These are phyloP conservation scores for Skeletonema menzelii DNA, from an alignment of 108 stramenopile species.

Conservation along the genomic window DNA sequence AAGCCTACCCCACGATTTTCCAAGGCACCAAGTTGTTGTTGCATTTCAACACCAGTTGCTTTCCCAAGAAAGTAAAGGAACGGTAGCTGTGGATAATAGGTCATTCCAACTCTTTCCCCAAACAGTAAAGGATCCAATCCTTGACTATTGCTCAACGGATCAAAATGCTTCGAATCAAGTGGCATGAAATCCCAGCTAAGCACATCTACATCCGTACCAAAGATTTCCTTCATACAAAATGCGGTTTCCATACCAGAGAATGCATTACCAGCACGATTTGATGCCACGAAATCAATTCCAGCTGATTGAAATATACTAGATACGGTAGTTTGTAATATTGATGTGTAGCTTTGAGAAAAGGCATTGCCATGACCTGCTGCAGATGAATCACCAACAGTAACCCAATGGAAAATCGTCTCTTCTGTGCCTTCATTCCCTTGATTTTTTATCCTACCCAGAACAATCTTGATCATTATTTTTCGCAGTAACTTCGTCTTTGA, in stretches of 20 bases:
- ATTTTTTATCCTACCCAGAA: constrained; percentile 6
- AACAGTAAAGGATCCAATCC: constrained; percentile 17
- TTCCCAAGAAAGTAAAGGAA: constrained; percentile 14
- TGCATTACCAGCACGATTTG: constrained; percentile 22
- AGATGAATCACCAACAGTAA: constrained; percentile 26
- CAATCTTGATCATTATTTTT: constrained; percentile 35
- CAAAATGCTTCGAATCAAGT: neutral
- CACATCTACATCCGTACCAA: constrained; percentile 28
- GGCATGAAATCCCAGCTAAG: constrained; percentile 32
- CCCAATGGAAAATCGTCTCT: constrained; percentile 17
- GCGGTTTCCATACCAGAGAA: constrained; percentile 30
- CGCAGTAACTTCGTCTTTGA: constrained; percentile 22
- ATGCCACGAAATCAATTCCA: constrained; percentile 19
- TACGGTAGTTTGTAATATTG: constrained; percentile 30
- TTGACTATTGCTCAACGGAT: constrained; percentile 12
- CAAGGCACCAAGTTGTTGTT: constrained; percentile 1
- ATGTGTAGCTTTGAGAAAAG: constrained; percentile 35
- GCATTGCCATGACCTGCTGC: constrained; percentile 35
- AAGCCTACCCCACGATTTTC: constrained; percentile 16
- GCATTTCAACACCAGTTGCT: neutral
- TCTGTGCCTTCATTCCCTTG: neutral
- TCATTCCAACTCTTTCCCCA: constrained; percentile 15
- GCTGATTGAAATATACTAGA: constrained; percentile 9
- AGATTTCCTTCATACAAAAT: constrained; percentile 26
- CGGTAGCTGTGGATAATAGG: constrained; percentile 7